These are phyloP conservation scores for Diplosphaera chodatii DNA, from an alignment of 139 green algal genomes.

Conservation along the genomic window DNA sequence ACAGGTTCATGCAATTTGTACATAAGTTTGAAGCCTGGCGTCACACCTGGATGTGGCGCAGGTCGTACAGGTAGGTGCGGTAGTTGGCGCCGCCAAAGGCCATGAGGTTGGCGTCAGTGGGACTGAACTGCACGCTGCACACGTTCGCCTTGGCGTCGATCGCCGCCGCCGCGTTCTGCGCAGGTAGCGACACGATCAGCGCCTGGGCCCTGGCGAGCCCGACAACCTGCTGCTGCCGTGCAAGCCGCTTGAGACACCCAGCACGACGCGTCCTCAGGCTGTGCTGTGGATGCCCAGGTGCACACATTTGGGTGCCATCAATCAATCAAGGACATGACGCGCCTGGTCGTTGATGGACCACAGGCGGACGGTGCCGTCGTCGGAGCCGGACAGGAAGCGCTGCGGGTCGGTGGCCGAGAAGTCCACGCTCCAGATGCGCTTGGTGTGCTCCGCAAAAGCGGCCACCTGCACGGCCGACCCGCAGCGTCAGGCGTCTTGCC, in stretches of 20 bases:
- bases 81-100: slow-evolving; percentile 69
- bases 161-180: slow-evolving; percentile 23
- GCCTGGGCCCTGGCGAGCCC: no score
- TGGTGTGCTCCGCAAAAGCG: slow-evolving; percentile 59
- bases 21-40: no score
- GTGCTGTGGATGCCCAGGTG: no score
- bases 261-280: no score
- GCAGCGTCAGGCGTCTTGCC: no score
- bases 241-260: no score
- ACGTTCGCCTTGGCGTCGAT: slow-evolving; percentile 60
- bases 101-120: slow-evolving; percentile 43
- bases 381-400: slow-evolving; percentile 44
- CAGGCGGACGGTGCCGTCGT: slow-evolving; percentile 48
- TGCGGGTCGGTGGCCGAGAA: slow-evolving; percentile 62
- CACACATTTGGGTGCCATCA: no score
- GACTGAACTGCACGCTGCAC: slow-evolving; percentile 64
- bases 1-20: no score
- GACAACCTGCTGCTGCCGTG: no score
- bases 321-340: background rate
- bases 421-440: slow-evolving; percentile 67
- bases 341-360: slow-evolving; percentile 18
- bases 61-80: slow-evolving; percentile 64
- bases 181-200: no score
- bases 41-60: slow-evolving; percentile 23
- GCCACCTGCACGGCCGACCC: background rate